Percentiles rank a stretch among this genome's conserved stretches.
Conservation (phyloP, 2,329 filamentous ascomycete genomes). For the Pyrenochaeta sp. region DNA sequence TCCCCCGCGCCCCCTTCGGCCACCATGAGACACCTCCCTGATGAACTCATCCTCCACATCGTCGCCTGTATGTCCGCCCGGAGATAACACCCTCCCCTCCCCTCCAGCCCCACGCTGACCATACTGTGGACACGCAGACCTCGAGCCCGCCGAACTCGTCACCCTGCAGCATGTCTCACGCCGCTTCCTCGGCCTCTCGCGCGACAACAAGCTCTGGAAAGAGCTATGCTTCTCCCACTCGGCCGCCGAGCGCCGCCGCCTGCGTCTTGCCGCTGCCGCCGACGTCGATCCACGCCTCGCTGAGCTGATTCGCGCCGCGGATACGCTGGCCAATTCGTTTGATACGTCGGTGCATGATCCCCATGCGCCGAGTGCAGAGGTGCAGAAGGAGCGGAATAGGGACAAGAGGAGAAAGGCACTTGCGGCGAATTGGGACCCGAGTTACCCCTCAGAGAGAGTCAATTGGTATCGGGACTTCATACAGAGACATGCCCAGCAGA, state of each 20-base stretch:
- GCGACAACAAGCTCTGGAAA: conserved; percentile 81
- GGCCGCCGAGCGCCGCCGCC: conserved; percentile 67
- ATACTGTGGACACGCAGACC: too few relatives aligned
- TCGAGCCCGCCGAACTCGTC: conserved; percentile 70
- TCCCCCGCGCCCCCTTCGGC: background rate
- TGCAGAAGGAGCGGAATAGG: conserved; percentile 38
- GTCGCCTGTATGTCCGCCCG: conserved; percentile 47
- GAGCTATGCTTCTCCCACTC: conserved; percentile 76
- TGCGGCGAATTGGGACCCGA: conserved; percentile 83
- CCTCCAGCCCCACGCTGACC: conserved; percentile 18
- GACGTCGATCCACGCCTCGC: conserved; percentile 53
- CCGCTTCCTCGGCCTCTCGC: conserved; percentile 69
- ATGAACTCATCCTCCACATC: conserved; percentile 55
- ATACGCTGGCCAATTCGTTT: conserved; percentile 38
- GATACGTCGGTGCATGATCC: conserved; percentile 30
- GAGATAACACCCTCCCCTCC: conserved; percentile 6
- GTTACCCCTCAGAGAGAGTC: conserved; percentile 72
- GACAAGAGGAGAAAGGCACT: conserved; percentile 61
- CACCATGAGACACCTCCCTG: conserved; percentile 38
- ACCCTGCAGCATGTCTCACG: conserved; percentile 73
- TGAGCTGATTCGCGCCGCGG: conserved; percentile 52
- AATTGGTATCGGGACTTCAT: conserved; percentile 92
- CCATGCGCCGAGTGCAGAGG: conserved; percentile 40
- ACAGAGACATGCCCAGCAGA: conserved; percentile 77
- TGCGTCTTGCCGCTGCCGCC: conserved; percentile 41